Evolutionary conservation across 2,329 filamentous ascomycete genomes (phyloP), one percentile per base, ranked within the genome.

Genomic region (Neurospora sp.): DNA sequence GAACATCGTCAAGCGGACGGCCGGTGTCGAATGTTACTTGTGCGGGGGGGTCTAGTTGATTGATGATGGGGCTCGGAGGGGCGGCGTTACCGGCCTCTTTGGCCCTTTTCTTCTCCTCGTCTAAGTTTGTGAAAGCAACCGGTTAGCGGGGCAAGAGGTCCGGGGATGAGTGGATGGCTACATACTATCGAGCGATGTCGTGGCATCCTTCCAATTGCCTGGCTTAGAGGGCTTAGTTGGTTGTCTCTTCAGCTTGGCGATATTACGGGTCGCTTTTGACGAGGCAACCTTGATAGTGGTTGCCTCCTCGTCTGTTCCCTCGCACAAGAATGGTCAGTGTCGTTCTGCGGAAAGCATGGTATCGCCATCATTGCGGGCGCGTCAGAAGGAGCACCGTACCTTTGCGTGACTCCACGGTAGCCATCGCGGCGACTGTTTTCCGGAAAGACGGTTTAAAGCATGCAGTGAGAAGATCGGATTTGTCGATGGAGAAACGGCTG

Each of bases 21-120:
- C 93, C 93, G 66, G 90, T 94, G 4, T 89, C 85, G 79, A 97
- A 97, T 4, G 91, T 91, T 71, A 93, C 89, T 75, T 91, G 87
- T 15, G 92, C 89, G 72, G 84, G 87, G 71, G 93, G 90, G 76
- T 96, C 92, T 68, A 97, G 86, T 68, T 88, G 86, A 76, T 89
- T 90, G 19, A 89, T 85, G 1, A 89, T 82, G 0, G 87, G 86
- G 3, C 83, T 83, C 1, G 86, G 86, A 3, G 86, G 84, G 4
- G 82, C 75, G 4, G 81, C 82, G 7, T 81, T 79, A 8, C 81
- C 78, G 19, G 81, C 78, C 13, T 84, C 82, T 52, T 78, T 80
- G 68, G 79, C 79, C 71, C 82, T 86, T 67, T 87, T 89, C 76
- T 88, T 89, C 23, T 87, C 84, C 70, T 88, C 85, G 84, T 68